Percentiles rank a stretch among this genome's conserved stretches.
Evolutionary conservation across 768 basidiomycete species (phyloP).

Genomic region (Boletus bicolor): DNA sequence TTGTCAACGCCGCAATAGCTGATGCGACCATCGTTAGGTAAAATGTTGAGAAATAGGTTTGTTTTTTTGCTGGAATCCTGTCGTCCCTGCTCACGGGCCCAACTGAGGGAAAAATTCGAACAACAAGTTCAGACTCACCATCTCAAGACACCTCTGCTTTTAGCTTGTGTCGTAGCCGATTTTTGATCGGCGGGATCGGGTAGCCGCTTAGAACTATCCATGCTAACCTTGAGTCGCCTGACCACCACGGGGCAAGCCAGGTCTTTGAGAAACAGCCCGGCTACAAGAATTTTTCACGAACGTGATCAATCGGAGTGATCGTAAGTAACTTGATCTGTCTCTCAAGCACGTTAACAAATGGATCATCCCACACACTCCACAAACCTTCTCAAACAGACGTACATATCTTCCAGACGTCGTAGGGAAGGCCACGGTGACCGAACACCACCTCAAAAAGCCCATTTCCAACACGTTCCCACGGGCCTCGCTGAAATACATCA

Average conservation of each 20-base stretch:
- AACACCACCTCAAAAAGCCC: neutral
- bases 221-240: neutral
- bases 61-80: neutral
- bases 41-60: neutral
- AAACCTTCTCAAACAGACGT: neutral
- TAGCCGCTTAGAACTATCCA: neutral
- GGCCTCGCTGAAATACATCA: neutral
- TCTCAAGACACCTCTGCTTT: neutral
- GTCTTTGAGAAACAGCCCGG: neutral
- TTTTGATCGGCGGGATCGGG: neutral
- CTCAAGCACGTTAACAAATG: neutral
- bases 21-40: slow-evolving; percentile 1
- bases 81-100: neutral
- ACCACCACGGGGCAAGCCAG: neutral
- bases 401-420: too few relatives aligned
- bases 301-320: neutral
- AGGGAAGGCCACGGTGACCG: neutral
- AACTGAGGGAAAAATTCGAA: neutral
- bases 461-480: neutral
- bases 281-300: neutral
- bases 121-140: neutral
- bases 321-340: neutral
- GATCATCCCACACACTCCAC: neutral
- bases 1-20: neutral
- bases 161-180: neutral